Evolutionary conservation across 176 grass and related monocot species (phyloP).

Genomic region (Raddia distichophylla): DNA sequence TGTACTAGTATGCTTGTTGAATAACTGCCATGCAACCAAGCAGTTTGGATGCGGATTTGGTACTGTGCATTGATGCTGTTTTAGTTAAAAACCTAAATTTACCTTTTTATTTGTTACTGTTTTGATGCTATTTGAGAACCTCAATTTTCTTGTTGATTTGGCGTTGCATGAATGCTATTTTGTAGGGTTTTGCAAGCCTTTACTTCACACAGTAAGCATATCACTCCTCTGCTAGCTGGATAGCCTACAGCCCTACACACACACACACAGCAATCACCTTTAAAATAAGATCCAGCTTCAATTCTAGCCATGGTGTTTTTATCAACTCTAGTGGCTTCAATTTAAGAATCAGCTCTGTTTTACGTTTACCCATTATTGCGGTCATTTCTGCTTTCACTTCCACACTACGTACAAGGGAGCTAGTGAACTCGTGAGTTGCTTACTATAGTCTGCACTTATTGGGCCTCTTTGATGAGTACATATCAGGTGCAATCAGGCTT

Average conservation of each 20-base stretch:
- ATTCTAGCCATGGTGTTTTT: neutral
- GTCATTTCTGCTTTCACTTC: constrained; percentile 24
- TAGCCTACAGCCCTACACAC: too few species aligned
- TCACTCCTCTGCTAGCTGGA: constrained; percentile 15
- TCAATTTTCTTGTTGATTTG: constrained; percentile 29
- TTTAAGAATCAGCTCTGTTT: constrained; percentile 18
- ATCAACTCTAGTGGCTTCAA: constrained; percentile 14
- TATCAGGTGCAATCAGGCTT: too few species aligned
- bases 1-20: neutral
- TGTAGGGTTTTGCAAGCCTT: neutral
- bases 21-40: constrained; percentile 7
- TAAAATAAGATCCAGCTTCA: constrained; percentile 1
- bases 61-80: constrained; percentile 8
- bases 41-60: neutral
- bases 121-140: constrained; percentile 13
- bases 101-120: neutral
- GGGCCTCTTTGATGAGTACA: too few species aligned
- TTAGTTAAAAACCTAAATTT: neutral
- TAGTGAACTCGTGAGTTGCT: neutral
- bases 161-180: constrained; percentile 24
- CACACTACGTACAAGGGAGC: neutral
- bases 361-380: neutral
- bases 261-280: neutral
- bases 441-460: neutral
- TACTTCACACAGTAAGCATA: constrained; percentile 4